Evolutionary conservation across 805 yeast species (phyloP).

Genomic region (Kodamaea laetipori): DNA sequence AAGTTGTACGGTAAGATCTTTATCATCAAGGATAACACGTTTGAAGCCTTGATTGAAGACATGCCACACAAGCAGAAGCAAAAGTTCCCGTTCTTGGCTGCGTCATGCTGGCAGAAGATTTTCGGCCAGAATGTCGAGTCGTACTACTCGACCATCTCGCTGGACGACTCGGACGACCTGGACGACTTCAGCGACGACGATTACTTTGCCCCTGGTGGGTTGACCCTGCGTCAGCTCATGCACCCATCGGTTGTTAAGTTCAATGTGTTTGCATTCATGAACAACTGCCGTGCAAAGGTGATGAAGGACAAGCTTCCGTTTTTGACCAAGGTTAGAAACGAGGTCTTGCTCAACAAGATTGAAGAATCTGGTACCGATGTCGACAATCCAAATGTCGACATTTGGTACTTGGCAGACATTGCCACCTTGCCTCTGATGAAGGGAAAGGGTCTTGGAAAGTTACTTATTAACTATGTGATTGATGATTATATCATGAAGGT

Average conservation of each 20-base stretch:
- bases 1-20: constrained; percentile 52
- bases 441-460: constrained; percentile 60
- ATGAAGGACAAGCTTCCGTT: constrained; percentile 52
- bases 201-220: constrained; percentile 22
- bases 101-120: constrained; percentile 46
- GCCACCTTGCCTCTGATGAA: constrained; percentile 60
- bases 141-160: constrained; percentile 12
- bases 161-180: constrained; percentile 20
- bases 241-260: constrained; percentile 39
- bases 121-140: constrained; percentile 19
- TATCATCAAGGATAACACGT: constrained; percentile 50
- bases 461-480: constrained; percentile 51
- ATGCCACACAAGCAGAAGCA: constrained; percentile 26
- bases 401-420: constrained; percentile 62
- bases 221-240: constrained; percentile 26
- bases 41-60: constrained; percentile 36
- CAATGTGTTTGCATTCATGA: constrained; percentile 36
- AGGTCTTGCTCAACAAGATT: constrained; percentile 40
- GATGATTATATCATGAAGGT: constrained; percentile 43
- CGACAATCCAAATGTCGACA: constrained; percentile 20
- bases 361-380: constrained; percentile 29
- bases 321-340: constrained; percentile 45
- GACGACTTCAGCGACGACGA: constrained; percentile 25
- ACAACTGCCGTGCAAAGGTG: constrained; percentile 52
- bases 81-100: constrained; percentile 52